Conservation (phyloP, 2,329 filamentous ascomycete species). For the Cladosporium sp. region DNA sequence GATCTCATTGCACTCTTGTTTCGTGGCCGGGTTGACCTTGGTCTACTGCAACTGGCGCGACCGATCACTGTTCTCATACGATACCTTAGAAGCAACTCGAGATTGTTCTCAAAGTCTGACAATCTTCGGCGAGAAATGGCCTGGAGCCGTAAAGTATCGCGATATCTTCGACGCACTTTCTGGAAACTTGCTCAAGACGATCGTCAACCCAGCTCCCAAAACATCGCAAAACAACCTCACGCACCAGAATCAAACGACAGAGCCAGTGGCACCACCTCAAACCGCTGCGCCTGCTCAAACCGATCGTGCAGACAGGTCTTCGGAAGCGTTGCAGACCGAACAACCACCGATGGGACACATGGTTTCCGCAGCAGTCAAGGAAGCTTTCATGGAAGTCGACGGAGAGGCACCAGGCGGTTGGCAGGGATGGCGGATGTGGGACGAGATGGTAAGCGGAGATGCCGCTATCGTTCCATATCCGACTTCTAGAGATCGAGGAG, state of each 20-base stretch:
- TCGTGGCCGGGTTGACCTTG: slow-evolving; percentile 28
- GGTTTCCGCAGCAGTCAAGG: slow-evolving; percentile 4
- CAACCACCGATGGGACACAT: not conserved
- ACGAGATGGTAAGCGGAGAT: slow-evolving; percentile 9
- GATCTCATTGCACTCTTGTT: slow-evolving; percentile 29
- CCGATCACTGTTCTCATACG: slow-evolving; percentile 7
- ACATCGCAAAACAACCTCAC: not conserved
- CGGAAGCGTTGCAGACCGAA: not conserved
- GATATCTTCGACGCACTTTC: slow-evolving; percentile 12
- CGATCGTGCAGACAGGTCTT: not conserved
- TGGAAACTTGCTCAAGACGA: slow-evolving; percentile 3
- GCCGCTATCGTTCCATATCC: not conserved
- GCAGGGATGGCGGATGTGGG: slow-evolving; percentile 12
- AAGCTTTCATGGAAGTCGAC: slow-evolving; percentile 10
- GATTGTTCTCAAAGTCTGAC: slow-evolving; percentile 9
- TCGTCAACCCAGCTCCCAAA: not conserved
- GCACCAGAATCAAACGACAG: not conserved
- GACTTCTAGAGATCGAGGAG: not conserved
- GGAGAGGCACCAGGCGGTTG: slow-evolving; percentile 10
- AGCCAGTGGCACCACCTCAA: not conserved
- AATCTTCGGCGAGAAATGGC: slow-evolving; percentile 13
- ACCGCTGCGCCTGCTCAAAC: not conserved
- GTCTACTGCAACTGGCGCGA: slow-evolving; percentile 30
- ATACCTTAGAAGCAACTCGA: slow-evolving; percentile 7
- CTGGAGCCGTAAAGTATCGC: slow-evolving; percentile 11